Evolutionary conservation across 108 stramenopile species (phyloP).

Genomic region (Cyclotella distinguenda): DNA sequence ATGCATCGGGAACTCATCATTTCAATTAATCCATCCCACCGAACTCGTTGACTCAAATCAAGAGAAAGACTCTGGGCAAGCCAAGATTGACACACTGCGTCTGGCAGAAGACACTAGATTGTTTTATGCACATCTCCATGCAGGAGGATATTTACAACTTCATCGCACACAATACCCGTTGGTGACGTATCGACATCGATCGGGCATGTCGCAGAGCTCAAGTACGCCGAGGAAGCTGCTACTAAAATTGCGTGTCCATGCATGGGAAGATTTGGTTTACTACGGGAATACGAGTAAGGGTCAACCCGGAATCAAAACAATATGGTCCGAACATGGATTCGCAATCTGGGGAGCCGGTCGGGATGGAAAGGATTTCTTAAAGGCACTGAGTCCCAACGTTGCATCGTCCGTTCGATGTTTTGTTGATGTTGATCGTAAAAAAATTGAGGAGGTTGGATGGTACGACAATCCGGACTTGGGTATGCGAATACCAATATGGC

Average conservation of each 20-base stretch:
- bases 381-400: constrained; percentile 56
- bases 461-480: constrained; percentile 54
- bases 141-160: constrained; percentile 52
- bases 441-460: constrained; percentile 61
- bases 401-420: constrained; percentile 67
- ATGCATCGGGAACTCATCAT: constrained; percentile 2
- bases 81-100: constrained; percentile 48
- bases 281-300: not conserved
- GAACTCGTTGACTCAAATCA: constrained; percentile 13
- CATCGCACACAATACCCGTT: constrained; percentile 57
- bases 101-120: constrained; percentile 90
- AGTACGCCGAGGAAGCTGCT: constrained; percentile 78
- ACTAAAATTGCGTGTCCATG: constrained; percentile 65
- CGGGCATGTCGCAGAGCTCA: constrained; percentile 73
- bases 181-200: constrained; percentile 81
- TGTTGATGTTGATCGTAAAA: constrained; percentile 85
- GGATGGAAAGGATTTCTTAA: constrained; percentile 90
- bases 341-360: constrained; percentile 83
- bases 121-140: constrained; percentile 76
- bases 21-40: constrained; percentile 51
- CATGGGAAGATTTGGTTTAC: constrained; percentile 68
- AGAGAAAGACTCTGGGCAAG: constrained; percentile 1
- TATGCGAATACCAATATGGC: constrained; percentile 72
- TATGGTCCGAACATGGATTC: constrained; percentile 49
- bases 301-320: not conserved